Conservation (phyloP, 805 yeast species). For the Myxozyma udenii region DNA sequence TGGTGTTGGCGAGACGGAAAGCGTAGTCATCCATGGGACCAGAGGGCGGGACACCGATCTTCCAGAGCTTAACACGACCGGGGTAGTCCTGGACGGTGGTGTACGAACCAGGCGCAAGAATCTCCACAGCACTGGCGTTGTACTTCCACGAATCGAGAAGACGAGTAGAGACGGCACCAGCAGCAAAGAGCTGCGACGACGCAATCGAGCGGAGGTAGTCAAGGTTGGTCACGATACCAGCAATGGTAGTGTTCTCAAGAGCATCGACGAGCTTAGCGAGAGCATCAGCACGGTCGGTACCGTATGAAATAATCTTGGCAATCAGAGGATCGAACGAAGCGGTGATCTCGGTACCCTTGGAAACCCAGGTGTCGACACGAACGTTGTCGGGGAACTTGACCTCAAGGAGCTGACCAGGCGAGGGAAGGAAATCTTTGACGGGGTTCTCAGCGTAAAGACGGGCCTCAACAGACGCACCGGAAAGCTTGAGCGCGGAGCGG, state of each 20-base stretch:
- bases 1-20: slow-evolving; percentile 81
- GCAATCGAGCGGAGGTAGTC: slow-evolving; percentile 88
- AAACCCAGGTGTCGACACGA: slow-evolving; percentile 91
- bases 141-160: slow-evolving; percentile 73
- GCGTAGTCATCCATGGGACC: slow-evolving; percentile 97
- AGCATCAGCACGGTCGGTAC: slow-evolving; percentile 83
- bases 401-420: slow-evolving; percentile 90
- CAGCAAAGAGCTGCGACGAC: slow-evolving; percentile 75
- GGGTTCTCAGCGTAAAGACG: slow-evolving; percentile 97
- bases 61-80: slow-evolving; percentile 81
- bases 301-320: slow-evolving; percentile 95
- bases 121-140: slow-evolving; percentile 79
- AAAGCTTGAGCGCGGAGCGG: slow-evolving; percentile 51
- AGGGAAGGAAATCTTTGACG: slow-evolving; percentile 88
- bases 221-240: slow-evolving; percentile 85
- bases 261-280: slow-evolving; percentile 73
- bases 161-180: slow-evolving; percentile 82
- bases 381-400: slow-evolving; percentile 87
- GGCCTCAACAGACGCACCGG: slow-evolving; percentile 96
- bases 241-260: slow-evolving; percentile 76
- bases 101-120: slow-evolving; percentile 85
- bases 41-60: slow-evolving; percentile 95
- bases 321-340: slow-evolving; percentile 93
- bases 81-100: slow-evolving; percentile 96
- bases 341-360: slow-evolving; percentile 79